Evolutionary conservation across 2,329 filamentous ascomycete genomes (phyloP), one percentile per base, ranked within the genome.

Genomic region (Coleophoma crateriformis): DNA sequence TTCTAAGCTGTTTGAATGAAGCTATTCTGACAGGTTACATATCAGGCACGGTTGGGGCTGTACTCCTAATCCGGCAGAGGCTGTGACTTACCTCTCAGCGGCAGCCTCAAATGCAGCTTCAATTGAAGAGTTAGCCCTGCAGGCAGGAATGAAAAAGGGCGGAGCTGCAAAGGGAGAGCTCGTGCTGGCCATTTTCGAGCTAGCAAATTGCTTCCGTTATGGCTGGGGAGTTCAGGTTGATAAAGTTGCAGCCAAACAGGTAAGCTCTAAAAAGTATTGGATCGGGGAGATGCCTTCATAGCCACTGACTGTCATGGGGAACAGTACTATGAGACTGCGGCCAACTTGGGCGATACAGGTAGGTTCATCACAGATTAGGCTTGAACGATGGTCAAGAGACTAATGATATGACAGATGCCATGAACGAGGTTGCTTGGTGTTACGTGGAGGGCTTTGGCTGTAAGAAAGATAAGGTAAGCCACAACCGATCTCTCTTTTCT

Each of bases 391-490:
- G 40, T 10, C 27, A 42, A 48, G 37, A 49, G 32, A 58, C 58
- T 65, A 37, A 64, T 54, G 54, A 53, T 58, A 54, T 55, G 52
- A 53, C 59, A 84, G 94, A 99, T 72, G 94, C 91, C 50, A 96
- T 97, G 91, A 96, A 96, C 65, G 92, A 97, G 69, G 86, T 86
- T 48, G 94, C 85, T 34, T 95, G 90, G 90, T 99, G 94, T 73
- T 97, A 94, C 76, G 70, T 95, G 27, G 87, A 96, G 66, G 94
- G 94, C n/a, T 96, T 95, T 69, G 94, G 94, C 33, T 92, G 90
- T 64, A 94, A 90, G 69, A 99, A 97, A 69, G 91, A 99, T 75
- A 97, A 96, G 88, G 92, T 96, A 77, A 70, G 88, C 81, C 15
- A 20, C 14, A 10, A 46, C 41, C 22, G 20, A 15, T 50, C 32